A percentile compares a stretch with the other conserved stretches of the same genome.
phyloP scores from a whole-genome alignment of 1,284 basidiomycete species.

The Ustilago trichophora region DNA sequence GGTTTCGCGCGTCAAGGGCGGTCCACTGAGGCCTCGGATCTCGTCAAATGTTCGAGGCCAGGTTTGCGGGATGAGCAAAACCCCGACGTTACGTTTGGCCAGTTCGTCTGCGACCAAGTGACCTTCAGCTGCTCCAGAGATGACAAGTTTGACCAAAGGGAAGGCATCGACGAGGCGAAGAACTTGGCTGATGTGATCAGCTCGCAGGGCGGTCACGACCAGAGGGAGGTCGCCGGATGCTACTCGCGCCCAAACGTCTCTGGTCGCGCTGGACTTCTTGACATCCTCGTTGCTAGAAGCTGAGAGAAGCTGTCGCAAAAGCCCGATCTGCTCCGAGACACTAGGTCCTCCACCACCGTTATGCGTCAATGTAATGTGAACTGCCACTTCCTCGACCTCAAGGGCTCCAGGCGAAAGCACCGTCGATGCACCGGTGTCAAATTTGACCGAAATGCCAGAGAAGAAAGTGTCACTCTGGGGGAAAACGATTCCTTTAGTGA shows the following conservation, averaged over 20 bases:
- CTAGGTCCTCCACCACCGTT: slow-evolving; percentile 67
- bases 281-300: slow-evolving; percentile 47
- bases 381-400: slow-evolving; percentile 74
- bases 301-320: slow-evolving; percentile 75
- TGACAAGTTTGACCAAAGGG: slow-evolving; percentile 72
- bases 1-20: slow-evolving; percentile 76
- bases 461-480: slow-evolving; percentile 68
- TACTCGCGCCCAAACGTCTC: slow-evolving; percentile 41
- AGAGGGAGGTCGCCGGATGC: slow-evolving; percentile 72
- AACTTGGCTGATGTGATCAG: slow-evolving; percentile 79
- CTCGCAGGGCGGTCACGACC: slow-evolving; percentile 76
- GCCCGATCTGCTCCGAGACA: slow-evolving; percentile 77
- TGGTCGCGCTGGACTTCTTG: slow-evolving; percentile 70
- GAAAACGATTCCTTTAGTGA: slow-evolving; percentile 73
- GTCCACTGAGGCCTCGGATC: slow-evolving; percentile 76
- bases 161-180: slow-evolving; percentile 78
- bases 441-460: slow-evolving; percentile 69
- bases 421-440: slow-evolving; percentile 35
- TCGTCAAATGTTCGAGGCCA: slow-evolving; percentile 77
- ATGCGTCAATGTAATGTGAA: slow-evolving; percentile 76
- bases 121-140: slow-evolving; percentile 80
- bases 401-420: slow-evolving; percentile 74
- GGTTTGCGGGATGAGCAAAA: slow-evolving; percentile 76
- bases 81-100: slow-evolving; percentile 74
- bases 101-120: slow-evolving; percentile 75